phyloP scores from a whole-genome alignment of 306 rosid genomes.

The Cucurbita maxima region DNA sequence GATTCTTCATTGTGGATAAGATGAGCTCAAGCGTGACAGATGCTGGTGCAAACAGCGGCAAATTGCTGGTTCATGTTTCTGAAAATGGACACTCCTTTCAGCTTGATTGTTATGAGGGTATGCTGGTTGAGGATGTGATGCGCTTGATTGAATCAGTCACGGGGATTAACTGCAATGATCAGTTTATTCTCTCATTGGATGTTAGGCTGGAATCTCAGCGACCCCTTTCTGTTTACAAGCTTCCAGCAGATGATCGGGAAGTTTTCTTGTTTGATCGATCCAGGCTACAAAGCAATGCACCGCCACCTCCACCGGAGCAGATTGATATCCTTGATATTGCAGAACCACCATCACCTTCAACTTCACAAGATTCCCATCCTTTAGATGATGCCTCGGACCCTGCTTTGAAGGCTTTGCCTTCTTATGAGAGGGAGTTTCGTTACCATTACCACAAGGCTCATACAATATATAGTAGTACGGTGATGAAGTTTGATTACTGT shows the following conservation, averaged over 20 bases:
- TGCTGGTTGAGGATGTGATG: slow-evolving; percentile 68
- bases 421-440: slow-evolving; percentile 83
- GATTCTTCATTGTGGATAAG: slow-evolving; percentile 18
- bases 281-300: slow-evolving; percentile 49
- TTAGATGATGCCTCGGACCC: slow-evolving; percentile 88
- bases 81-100: slow-evolving; percentile 79
- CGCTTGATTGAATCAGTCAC: slow-evolving; percentile 37
- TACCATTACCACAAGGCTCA: slow-evolving; percentile 60
- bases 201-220: slow-evolving; percentile 63
- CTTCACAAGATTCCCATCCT: slow-evolving; percentile 60
- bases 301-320: slow-evolving; percentile 48
- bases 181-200: slow-evolving; percentile 75
- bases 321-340: slow-evolving; percentile 28
- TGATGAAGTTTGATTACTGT: slow-evolving; percentile 45
- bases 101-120: slow-evolving; percentile 50
- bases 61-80: slow-evolving; percentile 72
- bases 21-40: slow-evolving; percentile 54
- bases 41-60: slow-evolving; percentile 35
- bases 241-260: slow-evolving; percentile 66
- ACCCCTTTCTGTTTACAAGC: slow-evolving; percentile 60
- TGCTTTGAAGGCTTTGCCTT: slow-evolving; percentile 87
- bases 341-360: slow-evolving; percentile 47
- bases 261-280: slow-evolving; percentile 70
- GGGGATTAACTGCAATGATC: slow-evolving; percentile 41
- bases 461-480: slow-evolving; percentile 37